Conservation (phyloP, 2,329 filamentous ascomycete species). For the Cladophialophora carrionii region DNA sequence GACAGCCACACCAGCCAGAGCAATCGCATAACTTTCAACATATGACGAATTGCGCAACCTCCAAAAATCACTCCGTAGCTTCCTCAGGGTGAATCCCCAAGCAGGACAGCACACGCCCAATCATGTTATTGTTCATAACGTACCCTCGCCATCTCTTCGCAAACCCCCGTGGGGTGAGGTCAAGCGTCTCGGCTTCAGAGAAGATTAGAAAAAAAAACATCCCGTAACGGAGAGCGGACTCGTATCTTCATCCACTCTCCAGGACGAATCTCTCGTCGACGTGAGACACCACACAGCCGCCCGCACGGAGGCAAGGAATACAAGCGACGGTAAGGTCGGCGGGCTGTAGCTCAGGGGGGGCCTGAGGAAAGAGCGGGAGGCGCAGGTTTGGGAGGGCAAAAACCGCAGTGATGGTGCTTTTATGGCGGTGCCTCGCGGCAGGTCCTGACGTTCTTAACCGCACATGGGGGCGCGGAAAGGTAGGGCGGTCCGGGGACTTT, state of each 20-base stretch:
- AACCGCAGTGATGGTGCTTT: constrained; percentile 86
- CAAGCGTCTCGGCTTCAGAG: constrained; percentile 33
- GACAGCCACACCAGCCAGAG: constrained; percentile 50
- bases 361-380: constrained; percentile 56
- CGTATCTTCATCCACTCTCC: constrained; percentile 79
- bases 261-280: constrained; percentile 2
- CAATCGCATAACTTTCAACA: constrained; percentile 99
- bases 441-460: constrained; percentile 51
- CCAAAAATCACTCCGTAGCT: constrained; percentile 28
- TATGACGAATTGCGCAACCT: constrained; percentile 76
- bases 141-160: constrained; percentile 48
- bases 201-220: background rate
- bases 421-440: constrained; percentile 99
- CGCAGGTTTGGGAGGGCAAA: constrained; percentile 41
- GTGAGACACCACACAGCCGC: background rate
- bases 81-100: constrained; percentile 17
- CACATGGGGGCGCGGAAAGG: constrained; percentile 36
- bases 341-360: constrained; percentile 47
- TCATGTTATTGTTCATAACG: too few relatives aligned
- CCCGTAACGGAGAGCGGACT: constrained; percentile 61
- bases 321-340: constrained; percentile 54
- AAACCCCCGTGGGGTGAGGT: constrained; percentile 43
- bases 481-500: constrained; percentile 98
- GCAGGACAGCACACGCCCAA: constrained; percentile 21
- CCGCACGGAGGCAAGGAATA: constrained; percentile 47